Percentiles rank a stretch among this genome's conserved stretches.
phyloP scores from a whole-genome alignment of 768 basidiomycete genomes.

The Boletus vinaceobasis region DNA sequence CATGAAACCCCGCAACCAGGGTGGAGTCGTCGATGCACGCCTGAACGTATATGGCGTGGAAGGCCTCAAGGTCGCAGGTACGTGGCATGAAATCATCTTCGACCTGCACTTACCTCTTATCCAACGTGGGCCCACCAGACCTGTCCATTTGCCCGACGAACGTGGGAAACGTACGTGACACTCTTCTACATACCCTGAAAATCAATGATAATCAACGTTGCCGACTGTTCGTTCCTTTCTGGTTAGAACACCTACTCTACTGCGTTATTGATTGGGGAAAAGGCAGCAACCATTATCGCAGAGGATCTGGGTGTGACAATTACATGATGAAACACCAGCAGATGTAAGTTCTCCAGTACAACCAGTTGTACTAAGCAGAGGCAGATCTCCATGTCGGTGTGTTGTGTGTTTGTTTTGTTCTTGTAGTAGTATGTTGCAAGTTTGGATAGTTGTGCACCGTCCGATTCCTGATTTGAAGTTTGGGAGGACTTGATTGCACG shows the following conservation, averaged over 20 bases:
- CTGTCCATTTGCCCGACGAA: constrained; percentile 35
- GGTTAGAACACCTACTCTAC: constrained; percentile 42
- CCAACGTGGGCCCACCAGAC: constrained; percentile 20
- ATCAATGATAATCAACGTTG: background rate
- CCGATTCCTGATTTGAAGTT: too few relatives aligned
- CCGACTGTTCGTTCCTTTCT: background rate
- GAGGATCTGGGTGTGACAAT: constrained; percentile 47
- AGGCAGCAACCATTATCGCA: constrained; percentile 57
- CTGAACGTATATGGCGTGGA: constrained; percentile 62
- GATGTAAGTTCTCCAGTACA: too few relatives aligned
- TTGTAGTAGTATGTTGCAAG: too few relatives aligned
- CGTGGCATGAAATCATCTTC: background rate
- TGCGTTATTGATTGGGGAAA: constrained; percentile 51
- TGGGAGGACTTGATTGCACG: too few relatives aligned
- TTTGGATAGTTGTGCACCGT: too few relatives aligned
- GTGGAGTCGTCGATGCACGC: constrained; percentile 60
- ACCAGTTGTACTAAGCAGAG: too few relatives aligned
- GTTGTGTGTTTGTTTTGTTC: too few relatives aligned
- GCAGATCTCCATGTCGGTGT: too few relatives aligned
- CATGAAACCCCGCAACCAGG: constrained; percentile 42
- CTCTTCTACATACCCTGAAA: too few relatives aligned
- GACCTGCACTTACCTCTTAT: background rate
- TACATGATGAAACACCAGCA: background rate
- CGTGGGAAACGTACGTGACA: constrained; percentile 20
- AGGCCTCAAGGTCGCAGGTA: too few relatives aligned